Percentiles rank a stretch among this genome's conserved stretches.
These are phyloP conservation scores for Boletellus ananas DNA, from an alignment of 768 basidiomycete species.

Conservation along the genomic window DNA sequence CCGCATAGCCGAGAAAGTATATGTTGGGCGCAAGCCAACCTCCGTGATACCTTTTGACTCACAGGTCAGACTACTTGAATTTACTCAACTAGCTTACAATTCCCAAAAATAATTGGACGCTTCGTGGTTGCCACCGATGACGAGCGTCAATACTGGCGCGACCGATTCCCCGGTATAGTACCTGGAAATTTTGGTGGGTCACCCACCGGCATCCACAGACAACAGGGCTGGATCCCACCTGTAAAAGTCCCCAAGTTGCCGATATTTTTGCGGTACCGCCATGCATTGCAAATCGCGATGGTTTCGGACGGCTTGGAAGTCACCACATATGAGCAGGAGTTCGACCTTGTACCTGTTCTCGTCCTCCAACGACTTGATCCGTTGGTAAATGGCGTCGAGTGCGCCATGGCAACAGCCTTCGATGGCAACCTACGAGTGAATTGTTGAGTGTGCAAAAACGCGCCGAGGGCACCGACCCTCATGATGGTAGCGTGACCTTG, in stretches of 20 bases:
- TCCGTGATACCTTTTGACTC: conserved; percentile 72
- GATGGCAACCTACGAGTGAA: conserved; percentile 62
- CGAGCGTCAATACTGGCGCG: conserved; percentile 87
- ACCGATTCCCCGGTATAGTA: conserved; percentile 82
- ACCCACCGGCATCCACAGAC: background rate
- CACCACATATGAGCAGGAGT: conserved; percentile 88
- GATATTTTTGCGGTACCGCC: conserved; percentile 90
- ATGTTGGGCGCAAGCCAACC: conserved; percentile 97
- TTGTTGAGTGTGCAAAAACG: conserved; percentile 1
- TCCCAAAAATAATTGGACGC: conserved; percentile 97
- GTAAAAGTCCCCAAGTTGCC: conserved; percentile 77
- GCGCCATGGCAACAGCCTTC: conserved; percentile 96
- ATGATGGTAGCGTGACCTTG: too few species aligned
- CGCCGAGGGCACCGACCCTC: conserved; percentile 17
- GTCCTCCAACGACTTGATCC: conserved; percentile 60
- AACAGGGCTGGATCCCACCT: conserved; percentile 41
- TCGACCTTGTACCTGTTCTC: conserved; percentile 68
- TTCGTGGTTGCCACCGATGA: conserved; percentile 98
- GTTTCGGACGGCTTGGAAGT: conserved; percentile 93
- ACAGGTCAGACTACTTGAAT: conserved; percentile 1
- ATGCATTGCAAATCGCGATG: conserved; percentile 81
- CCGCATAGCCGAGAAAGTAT: conserved; percentile 91
- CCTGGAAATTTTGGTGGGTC: conserved; percentile 34
- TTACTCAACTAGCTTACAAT: conserved; percentile 51
- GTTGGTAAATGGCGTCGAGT: conserved; percentile 81